Percentiles rank a stretch among this genome's conserved stretches.
Conservation (phyloP, 257 asterid genomes). For the Oldenlandia corymbosa region DNA sequence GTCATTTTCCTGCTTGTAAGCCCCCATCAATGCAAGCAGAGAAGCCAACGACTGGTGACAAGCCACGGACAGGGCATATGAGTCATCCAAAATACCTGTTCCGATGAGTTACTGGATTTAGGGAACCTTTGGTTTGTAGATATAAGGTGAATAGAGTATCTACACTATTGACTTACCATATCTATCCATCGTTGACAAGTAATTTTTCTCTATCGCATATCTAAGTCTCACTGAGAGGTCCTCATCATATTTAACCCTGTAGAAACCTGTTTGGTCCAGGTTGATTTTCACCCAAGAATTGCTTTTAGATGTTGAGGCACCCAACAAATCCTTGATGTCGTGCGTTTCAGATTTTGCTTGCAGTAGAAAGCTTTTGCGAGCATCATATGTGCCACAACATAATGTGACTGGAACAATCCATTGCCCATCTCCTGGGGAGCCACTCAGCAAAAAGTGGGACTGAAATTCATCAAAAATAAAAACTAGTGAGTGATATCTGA, state of each 20-base stretch:
- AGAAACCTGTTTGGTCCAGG: conserved; percentile 81
- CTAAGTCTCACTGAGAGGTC: conserved; percentile 74
- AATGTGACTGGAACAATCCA: conserved; percentile 89
- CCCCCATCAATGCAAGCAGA: conserved; percentile 77
- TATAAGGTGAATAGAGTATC: conserved; percentile 3
- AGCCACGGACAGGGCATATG: conserved; percentile 73
- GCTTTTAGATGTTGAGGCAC: conserved; percentile 38
- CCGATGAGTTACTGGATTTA: conserved; percentile 25
- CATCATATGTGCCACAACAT: conserved; percentile 65
- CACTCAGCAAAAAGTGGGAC: conserved; percentile 74
- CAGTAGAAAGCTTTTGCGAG: conserved; percentile 67
- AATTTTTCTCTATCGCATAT: conserved; percentile 67
- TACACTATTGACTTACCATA: conserved; percentile 41
- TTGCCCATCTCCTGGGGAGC: conserved; percentile 79
- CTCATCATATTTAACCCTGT: conserved; percentile 81
- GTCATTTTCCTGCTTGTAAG: conserved; percentile 76
- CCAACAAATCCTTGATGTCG: conserved; percentile 53
- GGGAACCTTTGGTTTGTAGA: conserved; percentile 1
- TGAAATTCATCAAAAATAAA: conserved; percentile 29
- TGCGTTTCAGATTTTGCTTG: conserved; percentile 54
- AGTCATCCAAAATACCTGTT: conserved; percentile 87
- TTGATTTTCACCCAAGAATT: conserved; percentile 75
- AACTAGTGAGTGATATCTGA: conserved; percentile 1
- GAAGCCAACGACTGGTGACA: conserved; percentile 75
- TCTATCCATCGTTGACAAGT: conserved; percentile 68